These are phyloP conservation scores for Clavispora asparagi DNA, from an alignment of 805 yeast species.

Conservation along the genomic window DNA sequence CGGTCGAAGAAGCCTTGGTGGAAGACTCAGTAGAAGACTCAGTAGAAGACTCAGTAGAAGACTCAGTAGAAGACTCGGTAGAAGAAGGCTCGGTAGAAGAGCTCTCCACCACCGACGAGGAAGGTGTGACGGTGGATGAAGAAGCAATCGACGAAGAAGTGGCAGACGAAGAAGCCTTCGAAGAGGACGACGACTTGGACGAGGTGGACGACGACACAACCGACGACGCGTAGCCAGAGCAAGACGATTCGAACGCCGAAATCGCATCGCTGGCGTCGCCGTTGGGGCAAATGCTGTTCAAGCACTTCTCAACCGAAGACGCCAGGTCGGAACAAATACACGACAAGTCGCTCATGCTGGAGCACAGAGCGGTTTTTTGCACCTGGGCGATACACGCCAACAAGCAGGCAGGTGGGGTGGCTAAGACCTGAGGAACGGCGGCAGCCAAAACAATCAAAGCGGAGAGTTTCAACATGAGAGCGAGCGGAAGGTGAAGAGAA, in stretches of 20 bases:
- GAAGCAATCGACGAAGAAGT: constrained; percentile 25
- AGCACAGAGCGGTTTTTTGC: constrained; percentile 51
- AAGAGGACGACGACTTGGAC: constrained; percentile 13
- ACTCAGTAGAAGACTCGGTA: constrained; percentile 14
- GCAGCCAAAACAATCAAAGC: constrained; percentile 30
- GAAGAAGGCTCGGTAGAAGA: constrained; percentile 7
- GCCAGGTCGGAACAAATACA: constrained; percentile 66
- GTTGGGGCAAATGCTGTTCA: constrained; percentile 64
- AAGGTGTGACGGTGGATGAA: constrained; percentile 19
- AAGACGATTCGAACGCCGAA: constrained; percentile 49
- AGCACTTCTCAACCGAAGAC: constrained; percentile 53
- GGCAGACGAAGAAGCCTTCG: constrained; percentile 27
- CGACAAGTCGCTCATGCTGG: constrained; percentile 53
- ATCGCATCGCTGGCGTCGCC: constrained; percentile 55
- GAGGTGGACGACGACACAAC: constrained; percentile 21
- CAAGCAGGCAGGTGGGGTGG: constrained; percentile 88
- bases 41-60: not conserved
- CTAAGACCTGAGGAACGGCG: constrained; percentile 43
- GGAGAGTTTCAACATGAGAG: constrained; percentile 8
- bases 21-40: constrained; percentile 16
- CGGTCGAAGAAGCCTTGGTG: constrained; percentile 13
- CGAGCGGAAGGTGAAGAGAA: constrained; percentile 1
- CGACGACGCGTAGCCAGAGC: constrained; percentile 39
- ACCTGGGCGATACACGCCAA: constrained; percentile 83
- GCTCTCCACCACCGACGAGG: constrained; percentile 13